These are phyloP conservation scores for Trametes meyenii DNA, from an alignment of 768 basidiomycete species.

Conservation along the genomic window DNA sequence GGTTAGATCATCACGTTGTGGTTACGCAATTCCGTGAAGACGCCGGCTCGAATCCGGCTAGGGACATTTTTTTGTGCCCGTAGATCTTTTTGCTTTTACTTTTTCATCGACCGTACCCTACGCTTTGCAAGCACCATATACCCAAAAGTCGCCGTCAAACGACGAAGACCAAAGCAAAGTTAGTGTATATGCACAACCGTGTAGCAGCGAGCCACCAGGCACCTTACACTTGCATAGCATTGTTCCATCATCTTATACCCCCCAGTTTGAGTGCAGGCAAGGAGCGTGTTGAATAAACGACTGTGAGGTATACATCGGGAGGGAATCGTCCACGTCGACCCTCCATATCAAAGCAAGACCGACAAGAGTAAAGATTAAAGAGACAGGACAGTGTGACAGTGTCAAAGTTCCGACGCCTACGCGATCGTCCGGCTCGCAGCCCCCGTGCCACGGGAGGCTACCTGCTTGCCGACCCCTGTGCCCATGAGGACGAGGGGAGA, in stretches of 20 bases:
- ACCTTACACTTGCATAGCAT: too few species aligned
- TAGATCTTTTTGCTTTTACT: too few species aligned
- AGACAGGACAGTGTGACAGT: slow-evolving; percentile 3
- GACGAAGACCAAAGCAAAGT: too few species aligned
- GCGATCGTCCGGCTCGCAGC: too few species aligned
- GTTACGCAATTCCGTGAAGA: slow-evolving; percentile 28
- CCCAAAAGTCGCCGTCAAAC: too few species aligned
- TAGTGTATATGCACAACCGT: too few species aligned
- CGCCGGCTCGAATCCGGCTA: slow-evolving; percentile 28
- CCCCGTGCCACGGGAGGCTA: neutral
- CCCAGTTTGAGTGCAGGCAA: neutral
- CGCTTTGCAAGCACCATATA: too few species aligned
- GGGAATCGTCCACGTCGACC: slow-evolving; percentile 4
- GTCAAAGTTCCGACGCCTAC: slow-evolving; percentile 2
- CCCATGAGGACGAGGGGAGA: too few species aligned
- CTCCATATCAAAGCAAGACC: slow-evolving; percentile 1
- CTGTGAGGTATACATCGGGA: slow-evolving; percentile 22
- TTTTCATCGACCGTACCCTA: too few species aligned
- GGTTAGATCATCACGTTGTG: slow-evolving; percentile 31
- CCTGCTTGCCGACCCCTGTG: too few species aligned
- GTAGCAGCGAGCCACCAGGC: too few species aligned
- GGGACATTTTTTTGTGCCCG: slow-evolving; percentile 21
- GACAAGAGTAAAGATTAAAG: neutral
- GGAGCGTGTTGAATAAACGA: slow-evolving; percentile 22
- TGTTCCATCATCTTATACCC: too few species aligned